Conservation (phyloP, 768 basidiomycete genomes). For the Boletus rubropictus region DNA sequence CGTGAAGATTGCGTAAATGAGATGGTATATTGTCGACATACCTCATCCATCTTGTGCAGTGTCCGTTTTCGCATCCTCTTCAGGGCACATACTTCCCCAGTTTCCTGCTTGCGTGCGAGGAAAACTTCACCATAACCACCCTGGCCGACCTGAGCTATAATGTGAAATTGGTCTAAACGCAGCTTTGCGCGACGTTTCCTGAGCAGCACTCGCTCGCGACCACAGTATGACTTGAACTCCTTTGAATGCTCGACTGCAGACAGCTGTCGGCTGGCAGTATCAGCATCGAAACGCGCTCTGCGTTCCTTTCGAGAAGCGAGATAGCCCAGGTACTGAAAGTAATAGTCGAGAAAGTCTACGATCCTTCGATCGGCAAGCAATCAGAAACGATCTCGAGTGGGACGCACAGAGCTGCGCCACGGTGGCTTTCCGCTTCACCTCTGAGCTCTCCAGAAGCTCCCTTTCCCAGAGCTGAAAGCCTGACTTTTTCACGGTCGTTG, state of each 20-base stretch:
- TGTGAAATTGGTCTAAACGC: slow-evolving; percentile 91
- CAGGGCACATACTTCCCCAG: slow-evolving; percentile 92
- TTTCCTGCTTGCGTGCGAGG: slow-evolving; percentile 90
- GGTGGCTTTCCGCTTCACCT: slow-evolving; percentile 92
- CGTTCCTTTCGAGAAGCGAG: slow-evolving; percentile 82
- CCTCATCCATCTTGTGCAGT: slow-evolving; percentile 97
- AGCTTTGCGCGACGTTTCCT: slow-evolving; percentile 90
- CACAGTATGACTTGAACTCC: slow-evolving; percentile 91
- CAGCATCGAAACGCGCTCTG: slow-evolving; percentile 73
- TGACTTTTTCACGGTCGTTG: slow-evolving; percentile 46
- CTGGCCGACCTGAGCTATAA: slow-evolving; percentile 98
- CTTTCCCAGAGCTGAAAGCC: slow-evolving; percentile 76
- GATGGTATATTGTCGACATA: slow-evolving; percentile 26
- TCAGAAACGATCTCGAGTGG: slow-evolving; percentile 5
- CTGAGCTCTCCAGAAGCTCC: slow-evolving; percentile 74
- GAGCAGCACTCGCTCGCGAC: slow-evolving; percentile 89
- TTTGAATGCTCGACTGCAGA: slow-evolving; percentile 50
- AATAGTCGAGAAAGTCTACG: slow-evolving; percentile 94
- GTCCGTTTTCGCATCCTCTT: slow-evolving; percentile 98
- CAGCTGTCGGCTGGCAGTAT: slow-evolving; percentile 67
- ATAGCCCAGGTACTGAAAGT: slow-evolving; percentile 93
- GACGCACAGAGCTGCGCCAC: slow-evolving; percentile 91
- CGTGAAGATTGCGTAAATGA: not conserved
- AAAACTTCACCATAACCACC: slow-evolving; percentile 99
- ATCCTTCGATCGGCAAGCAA: slow-evolving; percentile 9